Conservation (phyloP, 2,329 filamentous ascomycete species). For the Aspergillus intermedius region DNA sequence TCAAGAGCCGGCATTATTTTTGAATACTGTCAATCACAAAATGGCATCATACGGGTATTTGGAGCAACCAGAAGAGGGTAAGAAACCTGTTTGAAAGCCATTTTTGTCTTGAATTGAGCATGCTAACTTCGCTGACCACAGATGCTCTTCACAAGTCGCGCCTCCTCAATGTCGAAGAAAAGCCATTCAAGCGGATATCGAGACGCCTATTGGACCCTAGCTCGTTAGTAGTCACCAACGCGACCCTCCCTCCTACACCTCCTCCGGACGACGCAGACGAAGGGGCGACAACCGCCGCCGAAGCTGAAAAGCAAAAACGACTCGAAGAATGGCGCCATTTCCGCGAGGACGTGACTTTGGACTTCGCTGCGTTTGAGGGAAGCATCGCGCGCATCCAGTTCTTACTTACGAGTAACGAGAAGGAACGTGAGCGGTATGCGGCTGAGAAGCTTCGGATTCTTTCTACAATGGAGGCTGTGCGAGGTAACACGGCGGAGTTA, state of each 20-base stretch:
- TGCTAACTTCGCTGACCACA: conserved; percentile 25
- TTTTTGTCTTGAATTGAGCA: conserved; percentile 3
- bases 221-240: conserved; percentile 53
- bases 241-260: conserved; percentile 57
- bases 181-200: conserved; percentile 81
- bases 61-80: conserved; percentile 58
- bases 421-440: conserved; percentile 77
- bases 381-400: conserved; percentile 84
- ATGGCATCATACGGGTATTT: conserved; percentile 61
- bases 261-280: conserved; percentile 54
- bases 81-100: conserved; percentile 4
- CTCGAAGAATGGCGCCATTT: conserved; percentile 59
- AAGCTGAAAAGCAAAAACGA: conserved; percentile 45
- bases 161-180: conserved; percentile 83
- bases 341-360: conserved; percentile 75
- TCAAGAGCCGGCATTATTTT: background rate
- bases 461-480: conserved; percentile 68
- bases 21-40: conserved; percentile 9
- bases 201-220: conserved; percentile 68
- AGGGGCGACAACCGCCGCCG: conserved; percentile 39
- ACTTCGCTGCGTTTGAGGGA: conserved; percentile 82
- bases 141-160: conserved; percentile 81
- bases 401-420: conserved; percentile 72
- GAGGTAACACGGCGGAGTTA: conserved; percentile 65
- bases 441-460: conserved; percentile 73